Conservation (phyloP, 768 basidiomycete genomes). For the Lentinula guzmanii region DNA sequence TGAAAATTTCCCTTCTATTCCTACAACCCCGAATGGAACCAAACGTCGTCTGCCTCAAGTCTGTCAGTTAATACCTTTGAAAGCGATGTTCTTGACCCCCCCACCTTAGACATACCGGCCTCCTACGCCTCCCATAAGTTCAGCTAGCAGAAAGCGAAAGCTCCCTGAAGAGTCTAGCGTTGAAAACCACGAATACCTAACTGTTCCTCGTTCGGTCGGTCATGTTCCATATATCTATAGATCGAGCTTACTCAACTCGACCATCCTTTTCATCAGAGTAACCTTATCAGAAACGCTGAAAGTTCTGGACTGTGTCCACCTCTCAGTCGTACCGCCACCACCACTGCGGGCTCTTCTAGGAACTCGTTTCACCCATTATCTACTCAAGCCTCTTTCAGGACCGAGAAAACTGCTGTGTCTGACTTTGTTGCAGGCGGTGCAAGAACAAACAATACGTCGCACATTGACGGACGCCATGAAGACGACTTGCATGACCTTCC, state of each 20-base stretch:
- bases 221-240: neutral
- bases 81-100: neutral
- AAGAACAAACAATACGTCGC: neutral
- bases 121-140: slow-evolving; percentile 48
- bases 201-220: neutral
- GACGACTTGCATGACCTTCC: slow-evolving; percentile 18
- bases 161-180: slow-evolving; percentile 8
- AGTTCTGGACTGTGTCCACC: slow-evolving; percentile 1
- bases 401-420: neutral
- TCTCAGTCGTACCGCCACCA: neutral
- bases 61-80: neutral
- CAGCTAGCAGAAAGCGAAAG: slow-evolving; percentile 26
- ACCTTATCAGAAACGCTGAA: neutral
- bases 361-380: slow-evolving; percentile 1
- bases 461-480: neutral
- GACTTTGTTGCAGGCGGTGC: neutral
- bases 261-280: neutral
- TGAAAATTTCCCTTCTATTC: neutral
- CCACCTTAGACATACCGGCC: slow-evolving; percentile 44
- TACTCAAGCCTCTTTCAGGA: slow-evolving; percentile 5
- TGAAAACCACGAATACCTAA: neutral
- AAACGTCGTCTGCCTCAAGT: slow-evolving; percentile 6
- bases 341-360: slow-evolving; percentile 1
- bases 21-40: neutral
- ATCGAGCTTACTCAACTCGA: neutral